phyloP scores from a whole-genome alignment of 2,329 filamentous ascomycete species.

The Chrysoporthe cubensis region DNA sequence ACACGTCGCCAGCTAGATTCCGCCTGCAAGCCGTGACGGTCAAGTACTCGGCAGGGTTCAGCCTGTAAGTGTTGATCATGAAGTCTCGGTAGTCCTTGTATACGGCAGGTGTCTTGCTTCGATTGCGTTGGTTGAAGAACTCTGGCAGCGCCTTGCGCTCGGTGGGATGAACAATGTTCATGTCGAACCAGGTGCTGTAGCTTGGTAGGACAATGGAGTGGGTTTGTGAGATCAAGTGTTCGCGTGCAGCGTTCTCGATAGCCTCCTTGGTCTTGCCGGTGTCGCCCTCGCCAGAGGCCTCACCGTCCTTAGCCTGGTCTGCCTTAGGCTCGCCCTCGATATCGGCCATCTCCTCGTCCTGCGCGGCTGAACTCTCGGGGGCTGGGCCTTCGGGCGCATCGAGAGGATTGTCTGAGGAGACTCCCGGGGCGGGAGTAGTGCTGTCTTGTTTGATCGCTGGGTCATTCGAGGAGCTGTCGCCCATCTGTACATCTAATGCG shows the following conservation, averaged over 20 bases:
- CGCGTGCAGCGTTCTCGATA: constrained; percentile 83
- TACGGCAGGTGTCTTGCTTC: constrained; percentile 94
- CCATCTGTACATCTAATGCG: constrained; percentile 65
- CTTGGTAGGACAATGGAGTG: constrained; percentile 96
- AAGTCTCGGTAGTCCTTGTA: constrained; percentile 99
- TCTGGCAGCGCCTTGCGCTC: constrained; percentile 95
- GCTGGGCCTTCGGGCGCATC: constrained; percentile 70
- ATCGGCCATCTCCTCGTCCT: constrained; percentile 83
- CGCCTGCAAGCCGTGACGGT: constrained; percentile 95
- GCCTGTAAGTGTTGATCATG: constrained; percentile 98
- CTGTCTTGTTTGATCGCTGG: constrained; percentile 64
- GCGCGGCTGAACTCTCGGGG: constrained; percentile 62
- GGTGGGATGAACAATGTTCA: constrained; percentile 87
- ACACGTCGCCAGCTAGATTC: constrained; percentile 95
- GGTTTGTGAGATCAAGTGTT: constrained; percentile 90
- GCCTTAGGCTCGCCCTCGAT: constrained; percentile 47
- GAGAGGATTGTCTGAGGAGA: constrained; percentile 63
- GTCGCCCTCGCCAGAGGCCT: constrained; percentile 51
- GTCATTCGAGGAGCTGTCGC: constrained; percentile 52
- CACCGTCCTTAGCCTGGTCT: constrained; percentile 46
- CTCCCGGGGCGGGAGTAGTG: constrained; percentile 60
- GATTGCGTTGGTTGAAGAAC: constrained; percentile 98
- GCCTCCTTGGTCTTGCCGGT: constrained; percentile 73
- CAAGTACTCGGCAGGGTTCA: constrained; percentile 94
- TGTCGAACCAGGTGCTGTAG: constrained; percentile 99